Conservation (phyloP, 2,329 filamentous ascomycete genomes). For the Ascochyta rabiei region DNA sequence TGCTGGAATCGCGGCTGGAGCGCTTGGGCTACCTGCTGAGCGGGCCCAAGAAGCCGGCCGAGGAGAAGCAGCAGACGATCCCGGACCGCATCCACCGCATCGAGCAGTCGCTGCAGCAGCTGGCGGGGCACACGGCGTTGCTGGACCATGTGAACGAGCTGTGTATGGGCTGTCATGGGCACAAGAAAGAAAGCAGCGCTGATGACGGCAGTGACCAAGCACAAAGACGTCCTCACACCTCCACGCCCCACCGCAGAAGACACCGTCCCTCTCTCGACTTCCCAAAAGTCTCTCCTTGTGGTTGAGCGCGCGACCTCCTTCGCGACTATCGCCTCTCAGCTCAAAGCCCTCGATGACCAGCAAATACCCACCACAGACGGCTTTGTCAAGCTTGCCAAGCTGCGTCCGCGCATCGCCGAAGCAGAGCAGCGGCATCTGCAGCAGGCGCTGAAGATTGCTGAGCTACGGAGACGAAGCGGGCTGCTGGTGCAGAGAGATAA, state of each 20-base stretch:
- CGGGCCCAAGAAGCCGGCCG: constrained; percentile 33
- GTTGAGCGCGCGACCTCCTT: constrained; percentile 53
- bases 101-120: constrained; percentile 46
- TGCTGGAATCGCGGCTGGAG: constrained; percentile 54
- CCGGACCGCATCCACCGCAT: constrained; percentile 46
- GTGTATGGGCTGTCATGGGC: constrained; percentile 20
- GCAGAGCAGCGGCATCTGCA: constrained; percentile 65
- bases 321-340: constrained; percentile 50
- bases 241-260: constrained; percentile 23
- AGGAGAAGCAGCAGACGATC: constrained; percentile 37
- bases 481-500: constrained; percentile 66
- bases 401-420: constrained; percentile 67
- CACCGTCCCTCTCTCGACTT: constrained; percentile 27
- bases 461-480: constrained; percentile 69
- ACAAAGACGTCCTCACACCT: constrained; percentile 49
- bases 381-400: constrained; percentile 61
- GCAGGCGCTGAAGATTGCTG: constrained; percentile 67
- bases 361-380: constrained; percentile 51
- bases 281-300: constrained; percentile 46
- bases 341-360: constrained; percentile 53
- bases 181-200: constrained; percentile 7
- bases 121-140: constrained; percentile 49
- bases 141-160: constrained; percentile 51
- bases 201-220: constrained; percentile 44
- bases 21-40: constrained; percentile 53